These are phyloP conservation scores for Globisporangium emineosum DNA, from an alignment of 352 stramenopile species.

Conservation along the genomic window DNA sequence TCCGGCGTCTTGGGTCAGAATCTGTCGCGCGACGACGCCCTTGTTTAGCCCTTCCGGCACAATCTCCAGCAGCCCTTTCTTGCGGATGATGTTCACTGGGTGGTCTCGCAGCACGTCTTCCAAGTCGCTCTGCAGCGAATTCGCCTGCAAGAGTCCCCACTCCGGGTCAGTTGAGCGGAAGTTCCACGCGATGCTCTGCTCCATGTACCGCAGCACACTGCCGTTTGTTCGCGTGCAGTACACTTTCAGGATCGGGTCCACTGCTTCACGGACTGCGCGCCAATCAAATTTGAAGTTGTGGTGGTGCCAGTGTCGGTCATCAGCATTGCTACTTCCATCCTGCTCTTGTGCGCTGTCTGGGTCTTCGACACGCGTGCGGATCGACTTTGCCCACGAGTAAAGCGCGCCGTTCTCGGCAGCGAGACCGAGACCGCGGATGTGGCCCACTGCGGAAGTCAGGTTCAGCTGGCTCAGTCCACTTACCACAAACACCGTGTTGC, in stretches of 20 bases:
- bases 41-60: conserved; percentile 95
- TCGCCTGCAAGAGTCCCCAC: conserved; percentile 95
- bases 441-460: conserved; percentile 88
- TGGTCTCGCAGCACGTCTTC: conserved; percentile 75
- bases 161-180: conserved; percentile 97
- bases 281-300: conserved; percentile 88
- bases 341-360: conserved; percentile 8
- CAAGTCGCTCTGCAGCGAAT: conserved; percentile 88
- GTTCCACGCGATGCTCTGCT: conserved; percentile 96
- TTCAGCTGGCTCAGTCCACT: conserved; percentile 92
- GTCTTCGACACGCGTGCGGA: conserved; percentile 42
- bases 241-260: conserved; percentile 92
- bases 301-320: conserved; percentile 67
- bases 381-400: conserved; percentile 87
- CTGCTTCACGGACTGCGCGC: conserved; percentile 88
- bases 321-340: conserved; percentile 17
- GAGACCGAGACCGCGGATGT: conserved; percentile 91
- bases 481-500: conserved; percentile 98
- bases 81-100: conserved; percentile 74
- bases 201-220: conserved; percentile 90
- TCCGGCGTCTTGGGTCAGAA: conserved; percentile 85
- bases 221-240: conserved; percentile 96
- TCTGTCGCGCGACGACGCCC: conserved; percentile 94
- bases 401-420: conserved; percentile 94
- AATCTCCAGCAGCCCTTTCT: conserved; percentile 94